Conservation (phyloP, 257 asterid species). For the Solanum tacnaense region DNA sequence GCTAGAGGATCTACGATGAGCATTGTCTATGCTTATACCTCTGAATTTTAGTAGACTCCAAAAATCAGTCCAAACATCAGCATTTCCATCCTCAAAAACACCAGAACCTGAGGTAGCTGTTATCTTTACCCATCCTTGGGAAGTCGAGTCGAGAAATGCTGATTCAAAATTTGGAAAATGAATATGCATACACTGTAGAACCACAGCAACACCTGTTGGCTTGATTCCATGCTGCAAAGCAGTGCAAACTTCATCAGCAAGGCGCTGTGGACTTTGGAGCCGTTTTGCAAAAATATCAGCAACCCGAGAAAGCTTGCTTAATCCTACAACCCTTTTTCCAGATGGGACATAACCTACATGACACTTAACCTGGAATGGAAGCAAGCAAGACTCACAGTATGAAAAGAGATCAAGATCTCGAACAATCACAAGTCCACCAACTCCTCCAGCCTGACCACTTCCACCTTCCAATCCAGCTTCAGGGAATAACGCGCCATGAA, state of each 20-base stretch:
- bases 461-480: constrained; percentile 77
- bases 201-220: constrained; percentile 82
- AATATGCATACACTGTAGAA: constrained; percentile 72
- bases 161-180: constrained; percentile 48
- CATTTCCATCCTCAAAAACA: constrained; percentile 43
- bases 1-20: neutral
- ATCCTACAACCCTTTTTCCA: constrained; percentile 70
- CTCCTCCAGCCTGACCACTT: constrained; percentile 79
- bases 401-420: constrained; percentile 95
- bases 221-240: constrained; percentile 65
- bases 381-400: constrained; percentile 87
- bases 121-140: constrained; percentile 44
- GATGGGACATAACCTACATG: constrained; percentile 89
- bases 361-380: constrained; percentile 88
- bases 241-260: constrained; percentile 61
- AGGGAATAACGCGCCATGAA: constrained; percentile 79
- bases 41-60: constrained; percentile 57
- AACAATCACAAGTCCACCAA: constrained; percentile 87
- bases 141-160: constrained; percentile 34
- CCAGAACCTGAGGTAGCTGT: constrained; percentile 66
- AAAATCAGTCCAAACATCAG: constrained; percentile 65
- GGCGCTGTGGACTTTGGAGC: constrained; percentile 81
- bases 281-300: constrained; percentile 83
- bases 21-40: constrained; percentile 20
- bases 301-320: constrained; percentile 90